Evolutionary conservation across 805 yeast genomes (phyloP).

Genomic region (Ogataea paraovalis): DNA sequence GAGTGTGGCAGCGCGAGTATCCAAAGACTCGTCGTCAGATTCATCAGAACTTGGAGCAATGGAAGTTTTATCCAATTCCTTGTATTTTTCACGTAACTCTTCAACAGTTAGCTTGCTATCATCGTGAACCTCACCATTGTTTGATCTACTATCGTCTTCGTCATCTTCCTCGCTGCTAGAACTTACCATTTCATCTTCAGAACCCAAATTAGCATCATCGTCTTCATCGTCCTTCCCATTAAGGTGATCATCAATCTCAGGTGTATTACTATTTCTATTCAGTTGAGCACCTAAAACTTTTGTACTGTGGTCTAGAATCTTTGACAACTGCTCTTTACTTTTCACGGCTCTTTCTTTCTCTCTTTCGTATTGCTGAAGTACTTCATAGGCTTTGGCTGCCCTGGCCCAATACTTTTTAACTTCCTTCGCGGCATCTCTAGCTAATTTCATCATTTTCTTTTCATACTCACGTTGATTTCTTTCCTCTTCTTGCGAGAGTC

Average conservation of each 20-base stretch:
- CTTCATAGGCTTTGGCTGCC: conserved; percentile 77
- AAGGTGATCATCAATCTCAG: conserved; percentile 18
- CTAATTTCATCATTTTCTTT: conserved; percentile 60
- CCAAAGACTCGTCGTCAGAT: conserved; percentile 20
- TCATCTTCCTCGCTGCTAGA: conserved; percentile 11
- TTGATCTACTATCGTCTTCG: not conserved
- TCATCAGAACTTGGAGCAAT: conserved; percentile 15
- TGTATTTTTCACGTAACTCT: conserved; percentile 54
- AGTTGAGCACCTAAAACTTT: conserved; percentile 84
- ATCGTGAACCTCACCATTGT: conserved; percentile 22
- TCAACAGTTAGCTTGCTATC: conserved; percentile 54
- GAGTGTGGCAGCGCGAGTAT: conserved; percentile 16
- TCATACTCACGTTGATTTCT: conserved; percentile 73
- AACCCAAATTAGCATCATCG: conserved; percentile 20
- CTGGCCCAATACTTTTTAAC: conserved; percentile 88
- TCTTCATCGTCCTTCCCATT: conserved; percentile 19
- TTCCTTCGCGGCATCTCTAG: conserved; percentile 77
- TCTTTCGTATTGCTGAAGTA: conserved; percentile 68
- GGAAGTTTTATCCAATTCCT: conserved; percentile 32
- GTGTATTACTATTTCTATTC: conserved; percentile 36
- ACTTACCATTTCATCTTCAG: conserved; percentile 21
- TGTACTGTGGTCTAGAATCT: conserved; percentile 88
- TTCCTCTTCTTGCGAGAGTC: conserved; percentile 85
- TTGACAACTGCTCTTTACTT: conserved; percentile 83
- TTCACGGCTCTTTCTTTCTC: conserved; percentile 75